Percentiles rank a stretch among this genome's conserved stretches.
Conservation (phyloP, 805 yeast species). For the Sungouiella blattae region DNA sequence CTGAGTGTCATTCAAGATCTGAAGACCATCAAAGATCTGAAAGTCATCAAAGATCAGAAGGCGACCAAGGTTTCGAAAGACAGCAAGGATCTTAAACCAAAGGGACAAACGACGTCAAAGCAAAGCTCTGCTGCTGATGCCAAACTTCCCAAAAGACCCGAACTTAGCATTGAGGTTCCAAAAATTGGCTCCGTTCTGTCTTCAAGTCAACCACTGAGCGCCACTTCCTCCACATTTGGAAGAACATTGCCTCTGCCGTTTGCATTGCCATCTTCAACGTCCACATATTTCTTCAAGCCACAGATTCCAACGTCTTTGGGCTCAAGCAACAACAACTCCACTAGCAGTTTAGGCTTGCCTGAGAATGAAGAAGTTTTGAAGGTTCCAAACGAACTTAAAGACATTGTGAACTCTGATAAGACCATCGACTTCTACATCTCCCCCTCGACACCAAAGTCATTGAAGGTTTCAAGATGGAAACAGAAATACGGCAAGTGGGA, state of each 20-base stretch:
- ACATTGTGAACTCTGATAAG: conserved; percentile 33
- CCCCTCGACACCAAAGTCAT: conserved; percentile 29
- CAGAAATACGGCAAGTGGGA: conserved; percentile 42
- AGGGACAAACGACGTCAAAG: no score
- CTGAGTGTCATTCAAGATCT: no score
- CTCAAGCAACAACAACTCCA: conserved; percentile 3
- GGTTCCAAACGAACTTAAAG: conserved; percentile 37
- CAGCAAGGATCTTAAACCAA: no score
- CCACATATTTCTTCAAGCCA: conserved; percentile 38
- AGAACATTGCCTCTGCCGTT: conserved; percentile 34
- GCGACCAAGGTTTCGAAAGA: background rate
- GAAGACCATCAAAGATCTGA: no score
- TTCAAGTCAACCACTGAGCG: conserved; percentile 11
- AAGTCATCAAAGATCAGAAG: background rate
- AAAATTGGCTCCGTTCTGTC: conserved; percentile 7
- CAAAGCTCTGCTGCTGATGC: no score
- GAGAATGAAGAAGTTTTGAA: conserved; percentile 19
- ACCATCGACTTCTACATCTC: conserved; percentile 37
- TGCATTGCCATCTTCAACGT: conserved; percentile 44
- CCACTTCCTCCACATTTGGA: conserved; percentile 13
- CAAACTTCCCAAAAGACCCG: conserved; percentile 4
- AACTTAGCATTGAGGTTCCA: conserved; percentile 14
- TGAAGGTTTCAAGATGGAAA: conserved; percentile 43
- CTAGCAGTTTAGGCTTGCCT: conserved; percentile 1
- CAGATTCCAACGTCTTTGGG: conserved; percentile 5